These are phyloP conservation scores for Hyphodiscus sp. DNA, from an alignment of 2,329 filamentous ascomycete genomes.

Conservation along the genomic window DNA sequence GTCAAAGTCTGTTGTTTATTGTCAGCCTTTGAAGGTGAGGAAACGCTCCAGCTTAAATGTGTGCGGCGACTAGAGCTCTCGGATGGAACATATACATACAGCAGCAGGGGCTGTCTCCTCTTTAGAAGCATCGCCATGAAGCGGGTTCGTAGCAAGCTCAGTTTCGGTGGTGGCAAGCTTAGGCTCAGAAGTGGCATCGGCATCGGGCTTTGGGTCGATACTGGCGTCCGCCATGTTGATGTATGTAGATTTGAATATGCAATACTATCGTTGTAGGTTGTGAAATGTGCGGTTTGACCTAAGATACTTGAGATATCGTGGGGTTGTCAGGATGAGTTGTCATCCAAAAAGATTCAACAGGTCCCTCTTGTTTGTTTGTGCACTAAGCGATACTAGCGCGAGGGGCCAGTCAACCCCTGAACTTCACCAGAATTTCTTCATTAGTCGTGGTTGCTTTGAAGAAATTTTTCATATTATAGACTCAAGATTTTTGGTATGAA, in stretches of 20 bases:
- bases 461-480: no score
- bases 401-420: not conserved
- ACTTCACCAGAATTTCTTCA: not conserved
- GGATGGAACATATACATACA: slow-evolving; percentile 13
- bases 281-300: slow-evolving; percentile 9
- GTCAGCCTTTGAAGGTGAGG: slow-evolving; percentile 5
- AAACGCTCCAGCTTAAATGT: not conserved
- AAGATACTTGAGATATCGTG: slow-evolving; percentile 10
- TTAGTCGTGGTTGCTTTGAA: not conserved
- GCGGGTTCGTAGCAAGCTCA: slow-evolving; percentile 35
- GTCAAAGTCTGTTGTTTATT: slow-evolving; percentile 22
- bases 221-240: slow-evolving; percentile 28
- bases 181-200: slow-evolving; percentile 31
- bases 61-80: no score
- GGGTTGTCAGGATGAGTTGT: slow-evolving; percentile 9
- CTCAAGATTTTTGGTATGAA: no score
- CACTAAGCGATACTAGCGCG: not conserved
- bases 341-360: not conserved
- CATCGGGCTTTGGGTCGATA: slow-evolving; percentile 32
- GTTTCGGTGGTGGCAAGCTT: slow-evolving; percentile 37
- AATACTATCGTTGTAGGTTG: slow-evolving; percentile 5
- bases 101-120: slow-evolving; percentile 11
- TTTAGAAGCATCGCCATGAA: slow-evolving; percentile 19
- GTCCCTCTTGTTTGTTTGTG: not conserved
- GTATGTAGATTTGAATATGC: slow-evolving; percentile 4